phyloP scores from a whole-genome alignment of 495 filamentous ascomycete genomes.

The Neurospora sp. region DNA sequence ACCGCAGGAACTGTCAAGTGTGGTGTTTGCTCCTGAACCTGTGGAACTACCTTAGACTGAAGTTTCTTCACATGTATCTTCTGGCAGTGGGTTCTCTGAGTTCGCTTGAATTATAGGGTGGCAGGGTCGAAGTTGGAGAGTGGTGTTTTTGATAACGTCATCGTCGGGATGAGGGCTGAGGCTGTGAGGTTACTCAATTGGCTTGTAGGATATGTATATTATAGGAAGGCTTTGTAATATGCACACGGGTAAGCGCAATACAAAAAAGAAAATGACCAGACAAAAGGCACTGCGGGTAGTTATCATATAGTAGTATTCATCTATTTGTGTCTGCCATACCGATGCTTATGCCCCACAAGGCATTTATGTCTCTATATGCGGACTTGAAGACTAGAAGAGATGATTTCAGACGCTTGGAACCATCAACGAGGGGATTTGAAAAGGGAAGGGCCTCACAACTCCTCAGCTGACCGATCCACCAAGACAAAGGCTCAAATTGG shows the following conservation, averaged over 20 bases:
- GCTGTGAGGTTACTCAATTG: neutral
- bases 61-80: neutral
- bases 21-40: constrained; percentile 1
- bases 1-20: constrained; percentile 1
- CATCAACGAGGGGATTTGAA: neutral
- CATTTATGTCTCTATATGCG: neutral
- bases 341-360: neutral
- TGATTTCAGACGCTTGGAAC: neutral
- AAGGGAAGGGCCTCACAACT: constrained; percentile 2
- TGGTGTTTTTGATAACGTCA: neutral
- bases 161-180: neutral
- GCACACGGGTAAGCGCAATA: neutral
- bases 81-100: neutral
- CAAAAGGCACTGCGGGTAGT: neutral
- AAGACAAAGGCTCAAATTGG: neutral
- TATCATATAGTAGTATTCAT: neutral
- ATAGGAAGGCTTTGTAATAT: neutral
- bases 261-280: neutral
- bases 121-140: neutral
- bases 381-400: neutral
- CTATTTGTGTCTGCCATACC: neutral
- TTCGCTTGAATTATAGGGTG: neutral
- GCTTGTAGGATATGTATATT: neutral
- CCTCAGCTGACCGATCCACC: neutral
- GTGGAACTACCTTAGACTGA: neutral